Conservation (phyloP, 73 alveolate species). For the Uronychia setigera region DNA sequence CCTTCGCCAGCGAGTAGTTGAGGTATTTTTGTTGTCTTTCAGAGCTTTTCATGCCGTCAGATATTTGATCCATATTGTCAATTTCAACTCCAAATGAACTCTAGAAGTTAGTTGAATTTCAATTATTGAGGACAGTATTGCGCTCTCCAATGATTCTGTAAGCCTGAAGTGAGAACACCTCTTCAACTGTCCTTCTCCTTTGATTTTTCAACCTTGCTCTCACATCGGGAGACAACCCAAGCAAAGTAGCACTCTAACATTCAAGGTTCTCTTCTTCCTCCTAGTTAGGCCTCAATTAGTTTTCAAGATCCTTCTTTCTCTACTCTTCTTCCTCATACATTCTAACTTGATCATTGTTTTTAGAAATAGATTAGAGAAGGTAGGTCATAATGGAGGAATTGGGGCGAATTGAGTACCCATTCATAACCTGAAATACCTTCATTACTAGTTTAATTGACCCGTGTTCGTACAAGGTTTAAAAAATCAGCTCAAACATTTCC, state of each 20-base stretch:
- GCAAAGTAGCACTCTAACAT: neutral
- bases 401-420: conserved; percentile 31
- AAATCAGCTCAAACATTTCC: conserved; percentile 35
- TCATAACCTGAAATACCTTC: conserved; percentile 19
- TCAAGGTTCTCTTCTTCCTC: neutral
- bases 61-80: neutral
- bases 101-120: neutral
- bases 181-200: neutral
- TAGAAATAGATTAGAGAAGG: conserved; percentile 4
- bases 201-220: neutral
- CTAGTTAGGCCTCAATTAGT: no score
- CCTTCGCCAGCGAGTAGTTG: neutral
- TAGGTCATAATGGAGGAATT: conserved; percentile 49
- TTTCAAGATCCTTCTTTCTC: neutral
- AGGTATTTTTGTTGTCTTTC: neutral
- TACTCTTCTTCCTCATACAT: neutral
- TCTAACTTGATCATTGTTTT: conserved; percentile 5
- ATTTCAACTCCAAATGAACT: neutral
- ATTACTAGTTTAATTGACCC: conserved; percentile 46
- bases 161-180: neutral
- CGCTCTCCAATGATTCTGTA: neutral
- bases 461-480: conserved; percentile 36
- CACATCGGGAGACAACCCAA: neutral
- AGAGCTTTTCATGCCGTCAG: neutral
- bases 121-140: neutral